Evolutionary conservation across 345 rosid genomes (phyloP).

Genomic region (Acer campestre): DNA sequence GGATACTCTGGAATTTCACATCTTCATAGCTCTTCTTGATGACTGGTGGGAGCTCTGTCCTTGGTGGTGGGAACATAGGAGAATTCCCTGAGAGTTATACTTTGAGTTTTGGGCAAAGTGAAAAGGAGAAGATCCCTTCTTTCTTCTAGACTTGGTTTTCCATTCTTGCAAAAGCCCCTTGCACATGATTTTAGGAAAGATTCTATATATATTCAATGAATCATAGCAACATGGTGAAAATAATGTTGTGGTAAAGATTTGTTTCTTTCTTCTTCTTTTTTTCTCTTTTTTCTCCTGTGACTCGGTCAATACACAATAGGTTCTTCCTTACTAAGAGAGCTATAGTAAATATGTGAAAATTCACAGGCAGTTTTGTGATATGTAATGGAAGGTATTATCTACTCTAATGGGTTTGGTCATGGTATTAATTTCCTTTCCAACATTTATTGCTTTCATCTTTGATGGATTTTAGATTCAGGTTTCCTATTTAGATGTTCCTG

Average conservation of each 20-base stretch:
- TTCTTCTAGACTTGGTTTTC: neutral
- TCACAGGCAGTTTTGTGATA: neutral
- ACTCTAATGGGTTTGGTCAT: neutral
- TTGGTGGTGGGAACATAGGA: neutral
- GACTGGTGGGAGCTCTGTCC: neutral
- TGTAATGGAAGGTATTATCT: neutral
- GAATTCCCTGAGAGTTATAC: neutral
- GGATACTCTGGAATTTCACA: neutral
- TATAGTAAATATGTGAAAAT: neutral
- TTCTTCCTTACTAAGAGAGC: neutral
- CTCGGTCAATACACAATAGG: neutral
- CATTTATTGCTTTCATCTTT: neutral
- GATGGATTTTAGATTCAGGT: slow-evolving; percentile 1
- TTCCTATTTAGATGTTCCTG: neutral
- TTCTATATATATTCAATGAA: neutral
- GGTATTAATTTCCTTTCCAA: neutral
- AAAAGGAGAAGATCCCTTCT: neutral
- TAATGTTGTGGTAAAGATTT: neutral
- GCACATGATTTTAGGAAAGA: neutral
- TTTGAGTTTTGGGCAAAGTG: neutral
- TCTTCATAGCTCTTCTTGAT: neutral
- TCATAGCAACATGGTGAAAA: neutral
- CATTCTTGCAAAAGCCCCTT: neutral
- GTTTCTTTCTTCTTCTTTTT: neutral
- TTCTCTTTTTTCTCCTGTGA: neutral